Evolutionary conservation across 192 early-diverging fungal genomes (phyloP).

Genomic region (Ramicandelaber brevisporus): DNA sequence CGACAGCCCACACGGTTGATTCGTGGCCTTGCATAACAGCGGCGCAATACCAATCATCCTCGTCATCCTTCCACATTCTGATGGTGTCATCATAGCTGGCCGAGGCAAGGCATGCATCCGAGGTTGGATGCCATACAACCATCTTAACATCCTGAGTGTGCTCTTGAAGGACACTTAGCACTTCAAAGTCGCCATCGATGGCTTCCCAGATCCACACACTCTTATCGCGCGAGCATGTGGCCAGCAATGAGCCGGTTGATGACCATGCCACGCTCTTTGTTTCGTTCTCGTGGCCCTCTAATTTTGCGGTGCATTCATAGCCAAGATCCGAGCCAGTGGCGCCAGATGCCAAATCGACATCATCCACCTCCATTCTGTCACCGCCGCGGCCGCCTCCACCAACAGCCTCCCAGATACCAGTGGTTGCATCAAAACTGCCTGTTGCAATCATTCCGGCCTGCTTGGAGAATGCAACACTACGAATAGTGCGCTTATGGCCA

Average conservation of each 20-base stretch:
- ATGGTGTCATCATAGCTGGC: slow-evolving; percentile 89
- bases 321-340: slow-evolving; percentile 6
- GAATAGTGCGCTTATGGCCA: slow-evolving; percentile 77
- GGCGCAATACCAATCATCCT: slow-evolving; percentile 89
- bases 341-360: slow-evolving; percentile 8
- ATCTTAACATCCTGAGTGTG: slow-evolving; percentile 93
- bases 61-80: slow-evolving; percentile 79
- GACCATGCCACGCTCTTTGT: slow-evolving; percentile 85
- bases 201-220: slow-evolving; percentile 98
- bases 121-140: slow-evolving; percentile 71
- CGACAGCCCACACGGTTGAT: slow-evolving; percentile 83
- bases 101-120: slow-evolving; percentile 63
- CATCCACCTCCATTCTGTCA: slow-evolving; percentile 28
- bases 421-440: slow-evolving; percentile 80
- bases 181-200: slow-evolving; percentile 83
- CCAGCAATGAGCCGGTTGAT: slow-evolving; percentile 47
- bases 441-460: slow-evolving; percentile 47
- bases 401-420: slow-evolving; percentile 91
- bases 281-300: slow-evolving; percentile 98
- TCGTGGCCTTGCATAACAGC: slow-evolving; percentile 63
- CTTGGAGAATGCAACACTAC: slow-evolving; percentile 63
- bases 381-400: no score
- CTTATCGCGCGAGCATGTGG: slow-evolving; percentile 89
- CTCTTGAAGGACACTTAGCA: slow-evolving; percentile 79
- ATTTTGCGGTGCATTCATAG: slow-evolving; percentile 73